Base-by-base conservation (phyloP, 2,329 filamentous ascomycete species). In the Colletotrichum brevisporum region DNA sequence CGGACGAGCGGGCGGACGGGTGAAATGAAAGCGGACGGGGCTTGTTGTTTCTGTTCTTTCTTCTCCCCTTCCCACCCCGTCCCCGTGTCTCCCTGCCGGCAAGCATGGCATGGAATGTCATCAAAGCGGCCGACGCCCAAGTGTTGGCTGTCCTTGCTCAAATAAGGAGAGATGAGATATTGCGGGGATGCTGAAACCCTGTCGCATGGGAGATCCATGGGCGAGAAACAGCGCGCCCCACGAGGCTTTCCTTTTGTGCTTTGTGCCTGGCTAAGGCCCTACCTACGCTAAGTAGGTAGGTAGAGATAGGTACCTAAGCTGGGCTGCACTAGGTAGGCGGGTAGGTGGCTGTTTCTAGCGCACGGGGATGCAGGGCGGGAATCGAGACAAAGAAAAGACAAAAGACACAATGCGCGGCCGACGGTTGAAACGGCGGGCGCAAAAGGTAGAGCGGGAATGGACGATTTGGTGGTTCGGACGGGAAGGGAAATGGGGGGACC, bases 121-220 rank as follows among this genome's bases (percentile, higher is more conserved):
- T 61, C 58, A 61, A 61, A 45, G 27, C 41, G 31, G 31, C 31
- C 8, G 31, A 36, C 31, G 16, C 41, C 16, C 6, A 43, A 43
- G 47, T 61, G 36, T 51, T 18, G 16, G 45, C 47, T 13, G 12
- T 31, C 31, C 47, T 43, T 61, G 5, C 27, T 53, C 21, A 66
- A 67, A 53, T 69, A 61, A 59, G 45, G 43, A 55, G 51, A 61
- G 10, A 51, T 47, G 15, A 39, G 41, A 26, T 56, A 61, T 61
- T 61, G 62, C 56, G 62, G 67, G 56, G 66, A 51, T 21, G 36
- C 16, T 60, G 63, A 67, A 52, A 67, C 55, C 51, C 24, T 61
- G 62, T 12, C 15, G 55, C 67, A 69, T 69, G 67, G 67, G 36
- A 69, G 45, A 61, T 56, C 55, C 67, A 69, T 66, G 67, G 45